Evolutionary conservation across 2,329 filamentous ascomycete species (phyloP).

Genomic region (Myriosclerotinia curreyana): DNA sequence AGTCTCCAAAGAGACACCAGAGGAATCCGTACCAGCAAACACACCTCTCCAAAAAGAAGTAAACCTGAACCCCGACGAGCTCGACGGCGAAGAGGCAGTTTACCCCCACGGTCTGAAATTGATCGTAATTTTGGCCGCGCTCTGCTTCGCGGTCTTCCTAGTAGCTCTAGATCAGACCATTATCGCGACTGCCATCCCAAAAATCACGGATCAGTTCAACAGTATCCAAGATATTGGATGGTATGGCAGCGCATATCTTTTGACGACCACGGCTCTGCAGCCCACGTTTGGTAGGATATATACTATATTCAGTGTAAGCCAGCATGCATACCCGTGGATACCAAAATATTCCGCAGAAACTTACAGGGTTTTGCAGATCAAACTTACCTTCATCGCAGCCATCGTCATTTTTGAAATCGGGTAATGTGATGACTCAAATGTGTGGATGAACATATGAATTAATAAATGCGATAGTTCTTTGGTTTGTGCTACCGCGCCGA

Average conservation of each 20-base stretch:
- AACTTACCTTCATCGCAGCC: conserved; percentile 36
- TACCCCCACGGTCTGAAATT: conserved; percentile 31
- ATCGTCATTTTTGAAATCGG: conserved; percentile 38
- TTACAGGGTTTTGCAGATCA: conserved; percentile 29
- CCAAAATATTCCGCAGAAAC: neutral
- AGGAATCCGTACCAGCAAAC: neutral
- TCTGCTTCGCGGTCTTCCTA: conserved; percentile 37
- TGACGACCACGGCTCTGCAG: conserved; percentile 40
- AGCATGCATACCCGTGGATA: neutral
- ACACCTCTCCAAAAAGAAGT: conserved; percentile 6
- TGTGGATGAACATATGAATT: neutral
- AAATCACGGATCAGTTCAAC: conserved; percentile 43
- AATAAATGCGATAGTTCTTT: conserved; percentile 26
- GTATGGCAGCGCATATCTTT: conserved; percentile 45
- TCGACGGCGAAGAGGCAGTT: conserved; percentile 19
- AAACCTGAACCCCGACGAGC: neutral
- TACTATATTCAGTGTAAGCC: conserved; percentile 32
- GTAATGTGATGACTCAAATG: conserved; percentile 5
- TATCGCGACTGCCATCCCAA: conserved; percentile 42
- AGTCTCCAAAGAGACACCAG: neutral
- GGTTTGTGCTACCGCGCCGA: conserved; percentile 37
- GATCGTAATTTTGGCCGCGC: conserved; percentile 33
- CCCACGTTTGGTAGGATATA: conserved; percentile 39
- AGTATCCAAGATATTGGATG: conserved; percentile 46
- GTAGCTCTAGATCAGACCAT: conserved; percentile 39